Base-by-base conservation (phyloP, 2,329 filamentous ascomycete species). In the Cryphonectria parasitica region DNA sequence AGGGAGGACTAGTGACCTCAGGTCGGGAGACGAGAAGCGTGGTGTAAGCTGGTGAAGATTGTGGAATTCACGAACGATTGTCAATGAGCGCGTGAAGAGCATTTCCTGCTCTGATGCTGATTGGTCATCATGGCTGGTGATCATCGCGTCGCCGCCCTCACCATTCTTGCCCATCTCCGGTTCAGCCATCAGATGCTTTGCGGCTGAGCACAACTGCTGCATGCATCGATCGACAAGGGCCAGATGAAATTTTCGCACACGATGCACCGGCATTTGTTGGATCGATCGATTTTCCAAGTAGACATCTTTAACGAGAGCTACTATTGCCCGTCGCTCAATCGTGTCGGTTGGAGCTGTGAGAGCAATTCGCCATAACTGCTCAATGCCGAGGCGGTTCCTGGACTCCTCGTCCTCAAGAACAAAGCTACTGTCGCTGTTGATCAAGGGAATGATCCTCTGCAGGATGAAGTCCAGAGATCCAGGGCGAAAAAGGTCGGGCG, bases 311-410 rank as follows among this genome's bases (percentile, higher is more conserved):
- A 94, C 93, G 3, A 97, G 88, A 31, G 90, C 89, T 66, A 84
- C 85, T 41, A 92, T 94, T 1, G 93, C 91, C 67, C 85, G 82
- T 28, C 86, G 85, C 74, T 93, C 92, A 64, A 97, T 89, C 0
- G 85, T 87, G 52, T 86, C 83, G 52, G 87, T 83, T 6, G 89
- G 88, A 1, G 92, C 89, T 22, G 88, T 90, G 67, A 97, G 82
- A 45, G 95, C 89, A 75, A 97, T 88, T 34, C 89, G 88, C 95
- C 95, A 97, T n/a, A 97, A 83, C 70, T 94, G 87, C 75, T 96
- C 92, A 60, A 87, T 83, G 36, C 82, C 88, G 74, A 80, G 87
- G 72, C 83, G 86, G 74, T 86, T 82, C 39, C 88, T 77, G 15
- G 84, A 80, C n/a, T 84, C 81, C 10, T 85, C 82, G 69, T 88